Evolutionary conservation across 768 basidiomycete genomes (phyloP).

Genomic region (Leccinum subtestaceum): DNA sequence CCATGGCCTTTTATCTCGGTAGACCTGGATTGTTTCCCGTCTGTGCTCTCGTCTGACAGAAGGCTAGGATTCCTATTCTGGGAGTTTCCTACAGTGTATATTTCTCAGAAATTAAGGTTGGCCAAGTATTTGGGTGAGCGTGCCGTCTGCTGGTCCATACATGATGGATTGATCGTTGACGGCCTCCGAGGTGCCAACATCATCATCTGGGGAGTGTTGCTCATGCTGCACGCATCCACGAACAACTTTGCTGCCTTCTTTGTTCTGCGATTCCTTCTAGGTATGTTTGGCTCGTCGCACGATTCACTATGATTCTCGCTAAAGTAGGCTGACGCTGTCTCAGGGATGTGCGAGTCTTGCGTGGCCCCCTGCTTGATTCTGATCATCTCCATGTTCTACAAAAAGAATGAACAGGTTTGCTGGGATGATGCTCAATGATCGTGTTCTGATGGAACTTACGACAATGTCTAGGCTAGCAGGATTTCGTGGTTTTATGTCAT

Average conservation of each 20-base stretch:
- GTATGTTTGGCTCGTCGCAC: slow-evolving; percentile 27
- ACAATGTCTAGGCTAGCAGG: slow-evolving; percentile 42
- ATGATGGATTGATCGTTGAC: background rate
- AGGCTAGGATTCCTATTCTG: slow-evolving; percentile 50
- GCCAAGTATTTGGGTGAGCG: slow-evolving; percentile 59
- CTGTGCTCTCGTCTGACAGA: slow-evolving; percentile 2
- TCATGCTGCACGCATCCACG: slow-evolving; percentile 59
- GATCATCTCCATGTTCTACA: slow-evolving; percentile 66
- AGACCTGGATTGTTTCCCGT: background rate
- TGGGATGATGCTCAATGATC: too few species aligned
- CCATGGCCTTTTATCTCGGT: slow-evolving; percentile 64
- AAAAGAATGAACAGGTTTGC: slow-evolving; percentile 59
- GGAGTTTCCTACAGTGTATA: slow-evolving; percentile 67
- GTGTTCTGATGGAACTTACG: slow-evolving; percentile 3
- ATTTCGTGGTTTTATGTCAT: slow-evolving; percentile 69
- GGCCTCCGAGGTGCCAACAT: slow-evolving; percentile 48
- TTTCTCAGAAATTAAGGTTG: slow-evolving; percentile 56
- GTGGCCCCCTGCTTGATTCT: slow-evolving; percentile 63
- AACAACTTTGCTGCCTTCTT: slow-evolving; percentile 62
- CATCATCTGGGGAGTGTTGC: slow-evolving; percentile 53
- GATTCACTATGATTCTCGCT: background rate
- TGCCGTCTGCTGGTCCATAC: background rate
- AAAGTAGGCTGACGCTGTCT: background rate
- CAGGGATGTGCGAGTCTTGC: slow-evolving; percentile 67
- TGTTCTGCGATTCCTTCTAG: slow-evolving; percentile 56